Conservation (phyloP, 2,329 filamentous ascomycete species). For the Xylaria sp. region DNA sequence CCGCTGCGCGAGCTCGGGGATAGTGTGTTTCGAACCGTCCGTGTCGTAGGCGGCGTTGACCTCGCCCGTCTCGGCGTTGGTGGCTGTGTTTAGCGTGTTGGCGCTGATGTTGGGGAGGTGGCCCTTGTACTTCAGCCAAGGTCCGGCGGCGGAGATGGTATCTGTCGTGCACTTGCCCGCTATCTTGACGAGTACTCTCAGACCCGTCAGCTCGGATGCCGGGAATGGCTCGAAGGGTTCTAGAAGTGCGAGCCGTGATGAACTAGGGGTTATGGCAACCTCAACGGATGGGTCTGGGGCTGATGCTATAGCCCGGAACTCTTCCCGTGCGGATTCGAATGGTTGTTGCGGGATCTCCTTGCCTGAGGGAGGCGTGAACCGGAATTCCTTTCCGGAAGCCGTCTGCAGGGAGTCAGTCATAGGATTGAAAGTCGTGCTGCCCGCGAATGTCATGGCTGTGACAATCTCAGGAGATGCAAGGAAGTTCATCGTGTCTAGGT, state of each 20-base stretch:
- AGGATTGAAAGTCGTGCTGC: constrained; percentile 93
- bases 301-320: constrained; percentile 72
- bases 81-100: constrained; percentile 95
- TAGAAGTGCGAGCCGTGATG: constrained; percentile 85
- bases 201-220: constrained; percentile 70
- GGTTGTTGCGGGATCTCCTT: constrained; percentile 64
- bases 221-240: constrained; percentile 92
- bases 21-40: constrained; percentile 73
- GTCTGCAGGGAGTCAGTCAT: constrained; percentile 85
- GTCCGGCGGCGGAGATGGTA: constrained; percentile 95
- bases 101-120: constrained; percentile 97
- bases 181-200: constrained; percentile 93
- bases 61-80: constrained; percentile 90
- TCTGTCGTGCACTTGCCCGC: constrained; percentile 98
- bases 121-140: constrained; percentile 99
- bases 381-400: constrained; percentile 80
- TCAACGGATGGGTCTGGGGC: constrained; percentile 71
- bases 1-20: constrained; percentile 82
- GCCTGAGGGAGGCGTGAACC: constrained; percentile 80
- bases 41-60: constrained; percentile 92
- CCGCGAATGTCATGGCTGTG: constrained; percentile 93
- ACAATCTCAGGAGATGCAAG: constrained; percentile 95
- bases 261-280: constrained; percentile 84
- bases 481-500: constrained; percentile 98
- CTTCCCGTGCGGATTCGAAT: constrained; percentile 75